Evolutionary conservation across 2,329 filamentous ascomycete genomes (phyloP).

Genomic region (Calonectria hawksworthii): DNA sequence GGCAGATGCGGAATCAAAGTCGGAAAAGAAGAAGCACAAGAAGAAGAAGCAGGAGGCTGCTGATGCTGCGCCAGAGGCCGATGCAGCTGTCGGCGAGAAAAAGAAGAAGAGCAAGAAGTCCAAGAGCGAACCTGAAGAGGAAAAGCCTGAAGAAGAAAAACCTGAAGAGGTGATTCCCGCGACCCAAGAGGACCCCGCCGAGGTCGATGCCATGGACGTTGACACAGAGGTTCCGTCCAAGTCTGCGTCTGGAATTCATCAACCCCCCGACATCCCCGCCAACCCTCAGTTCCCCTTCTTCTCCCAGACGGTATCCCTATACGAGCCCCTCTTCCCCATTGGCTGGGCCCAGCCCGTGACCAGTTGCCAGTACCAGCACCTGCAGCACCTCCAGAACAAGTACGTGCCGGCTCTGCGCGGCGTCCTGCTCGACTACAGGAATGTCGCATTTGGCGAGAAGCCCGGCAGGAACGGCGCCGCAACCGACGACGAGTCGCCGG

Average conservation of each 20-base stretch:
- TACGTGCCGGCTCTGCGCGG: slow-evolving; percentile 81
- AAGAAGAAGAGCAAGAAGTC: slow-evolving; percentile 53
- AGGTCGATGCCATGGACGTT: slow-evolving; percentile 57
- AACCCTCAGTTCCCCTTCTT: slow-evolving; percentile 77
- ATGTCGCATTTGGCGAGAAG: slow-evolving; percentile 74
- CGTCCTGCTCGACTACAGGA: slow-evolving; percentile 81
- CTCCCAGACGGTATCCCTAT: slow-evolving; percentile 84
- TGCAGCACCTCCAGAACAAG: slow-evolving; percentile 81
- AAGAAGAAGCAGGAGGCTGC: slow-evolving; percentile 49
- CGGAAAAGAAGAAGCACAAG: slow-evolving; percentile 47
- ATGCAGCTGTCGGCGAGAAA: slow-evolving; percentile 35
- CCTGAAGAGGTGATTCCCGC: slow-evolving; percentile 20
- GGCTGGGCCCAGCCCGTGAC: slow-evolving; percentile 79
- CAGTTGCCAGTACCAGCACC: slow-evolving; percentile 79
- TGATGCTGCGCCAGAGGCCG: slow-evolving; percentile 29
- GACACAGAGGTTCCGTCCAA: slow-evolving; percentile 48
- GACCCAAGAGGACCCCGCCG: slow-evolving; percentile 32
- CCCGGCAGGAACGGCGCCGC: slow-evolving; percentile 66
- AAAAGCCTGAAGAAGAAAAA: slow-evolving; percentile 43
- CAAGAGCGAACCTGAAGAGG: slow-evolving; percentile 45
- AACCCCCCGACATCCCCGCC: slow-evolving; percentile 55
- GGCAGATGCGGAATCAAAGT: slow-evolving; percentile 35
- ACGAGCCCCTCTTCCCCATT: slow-evolving; percentile 79
- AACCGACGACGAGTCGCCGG: slow-evolving; percentile 62
- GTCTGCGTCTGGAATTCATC: slow-evolving; percentile 51